Percentiles rank a stretch among this genome's conserved stretches.
These are phyloP conservation scores for Amylocarpus encephaloides DNA, from an alignment of 2,329 filamentous ascomycete genomes.

Conservation along the genomic window DNA sequence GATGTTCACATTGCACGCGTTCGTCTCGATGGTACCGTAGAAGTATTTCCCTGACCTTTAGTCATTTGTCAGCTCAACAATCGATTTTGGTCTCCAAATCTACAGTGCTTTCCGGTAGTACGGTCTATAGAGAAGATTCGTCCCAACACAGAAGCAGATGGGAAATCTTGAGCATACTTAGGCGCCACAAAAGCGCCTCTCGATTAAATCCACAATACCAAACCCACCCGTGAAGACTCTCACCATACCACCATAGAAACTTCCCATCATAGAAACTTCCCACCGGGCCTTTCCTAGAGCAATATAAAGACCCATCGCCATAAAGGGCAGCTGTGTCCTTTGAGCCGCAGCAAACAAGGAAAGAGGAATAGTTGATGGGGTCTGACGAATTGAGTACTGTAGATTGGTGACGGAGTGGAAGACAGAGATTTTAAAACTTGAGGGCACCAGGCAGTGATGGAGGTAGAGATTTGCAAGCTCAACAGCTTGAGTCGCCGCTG, in stretches of 20 bases:
- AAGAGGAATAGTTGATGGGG: background rate
- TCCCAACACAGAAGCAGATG: too few species aligned
- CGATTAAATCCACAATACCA: background rate
- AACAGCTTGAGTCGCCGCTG: background rate
- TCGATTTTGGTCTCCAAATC: background rate
- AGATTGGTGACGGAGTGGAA: background rate
- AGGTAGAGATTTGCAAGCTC: background rate
- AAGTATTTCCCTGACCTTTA: background rate
- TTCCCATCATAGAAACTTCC: background rate
- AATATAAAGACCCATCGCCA: background rate
- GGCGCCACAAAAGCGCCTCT: conserved; percentile 1
- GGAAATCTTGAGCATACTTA: background rate
- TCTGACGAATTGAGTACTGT: background rate
- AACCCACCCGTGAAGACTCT: background rate
- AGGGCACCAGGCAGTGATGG: background rate
- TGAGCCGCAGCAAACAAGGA: background rate
- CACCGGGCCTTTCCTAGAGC: background rate
- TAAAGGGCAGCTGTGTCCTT: background rate
- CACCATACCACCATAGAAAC: background rate
- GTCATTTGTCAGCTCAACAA: background rate
- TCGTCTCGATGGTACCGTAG: background rate
- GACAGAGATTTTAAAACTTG: background rate
- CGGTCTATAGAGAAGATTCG: background rate
- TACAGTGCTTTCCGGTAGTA: background rate
- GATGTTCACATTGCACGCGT: background rate